phyloP scores from a whole-genome alignment of 2,329 filamentous ascomycete genomes.

The Sclerotinia spermophila region DNA sequence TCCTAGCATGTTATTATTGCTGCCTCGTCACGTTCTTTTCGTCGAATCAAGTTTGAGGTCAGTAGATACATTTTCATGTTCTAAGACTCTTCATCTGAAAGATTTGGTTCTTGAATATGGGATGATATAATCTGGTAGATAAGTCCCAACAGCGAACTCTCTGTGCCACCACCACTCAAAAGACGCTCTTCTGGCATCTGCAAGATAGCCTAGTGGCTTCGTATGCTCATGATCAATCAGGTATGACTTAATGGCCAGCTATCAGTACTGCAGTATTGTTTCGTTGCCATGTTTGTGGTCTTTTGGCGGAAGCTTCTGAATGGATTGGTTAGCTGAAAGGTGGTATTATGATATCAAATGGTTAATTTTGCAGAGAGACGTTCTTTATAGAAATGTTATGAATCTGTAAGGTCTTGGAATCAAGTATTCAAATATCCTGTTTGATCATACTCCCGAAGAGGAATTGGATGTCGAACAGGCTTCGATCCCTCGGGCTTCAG shows the following conservation, averaged over 20 bases:
- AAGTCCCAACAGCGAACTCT: background rate
- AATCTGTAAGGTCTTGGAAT: constrained; percentile 37
- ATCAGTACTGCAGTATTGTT: background rate
- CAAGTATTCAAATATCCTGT: constrained; percentile 19
- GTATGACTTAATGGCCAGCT: background rate
- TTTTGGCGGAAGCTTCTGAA: background rate
- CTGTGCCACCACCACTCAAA: too few species aligned
- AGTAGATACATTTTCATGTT: background rate
- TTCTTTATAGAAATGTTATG: background rate
- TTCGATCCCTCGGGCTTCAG: background rate
- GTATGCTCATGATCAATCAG: background rate
- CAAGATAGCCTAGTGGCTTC: background rate
- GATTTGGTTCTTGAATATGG: background rate
- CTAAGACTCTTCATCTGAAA: background rate
- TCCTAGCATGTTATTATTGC: background rate
- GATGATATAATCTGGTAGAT: background rate
- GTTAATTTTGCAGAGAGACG: background rate
- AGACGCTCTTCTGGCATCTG: background rate
- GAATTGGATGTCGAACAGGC: background rate
- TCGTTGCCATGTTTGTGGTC: background rate
- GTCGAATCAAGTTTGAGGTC: background rate
- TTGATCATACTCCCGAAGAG: constrained; percentile 15
- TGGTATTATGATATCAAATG: background rate
- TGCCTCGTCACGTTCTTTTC: background rate
- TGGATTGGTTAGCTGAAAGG: background rate